Evolutionary conservation across 345 rosid species (phyloP), one percentile per base, ranked within the genome.

Genomic region (Dipteronia sinensis): DNA sequence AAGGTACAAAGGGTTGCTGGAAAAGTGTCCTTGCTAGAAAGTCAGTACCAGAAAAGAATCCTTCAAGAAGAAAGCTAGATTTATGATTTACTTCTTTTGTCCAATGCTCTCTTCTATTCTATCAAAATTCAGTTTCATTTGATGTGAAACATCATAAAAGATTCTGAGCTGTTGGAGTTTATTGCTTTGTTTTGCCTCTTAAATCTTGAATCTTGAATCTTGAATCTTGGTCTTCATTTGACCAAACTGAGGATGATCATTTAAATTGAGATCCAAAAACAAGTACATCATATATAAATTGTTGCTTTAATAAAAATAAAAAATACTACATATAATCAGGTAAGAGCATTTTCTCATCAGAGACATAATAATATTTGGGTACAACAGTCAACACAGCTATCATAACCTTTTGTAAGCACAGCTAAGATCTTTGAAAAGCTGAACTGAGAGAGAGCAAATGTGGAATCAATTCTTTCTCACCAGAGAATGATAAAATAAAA

Each of bases 381-480:
- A 31, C 34, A 34, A 34, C 38, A 34, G 38, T 34, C 38, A 34
- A 34, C 38, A 34, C 38, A 0, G 38, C 38, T 34, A 34, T 34
- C 34, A 31, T 31, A 31, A 31, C 49, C 46, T 74, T 73, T 81
- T 72, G 40, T 6, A 51, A 72, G 78, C 71, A 76, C 68, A 85
- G 84, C 55, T 47, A 61, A 72, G 80, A 65, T 65, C 82, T 74
- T 77, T 80, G 77, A 80, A 79, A 80, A 84, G 77, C 67, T 76
- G 63, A 68, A 47, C 20, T 58, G 66, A 72, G 66, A 72, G 66
- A 72, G 7, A 51, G 79, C 71, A 66, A 73, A 69, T 75, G 8
- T 27, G 75, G 80, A 84, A 80, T 86, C 85, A 76, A 67, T 80
- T 81, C 83, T 80, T 82, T 79, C 76, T 22, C 55, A 16, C 67